Base-by-base conservation (phyloP, 2,329 filamentous ascomycete genomes). In the Huntiella savannae region DNA sequence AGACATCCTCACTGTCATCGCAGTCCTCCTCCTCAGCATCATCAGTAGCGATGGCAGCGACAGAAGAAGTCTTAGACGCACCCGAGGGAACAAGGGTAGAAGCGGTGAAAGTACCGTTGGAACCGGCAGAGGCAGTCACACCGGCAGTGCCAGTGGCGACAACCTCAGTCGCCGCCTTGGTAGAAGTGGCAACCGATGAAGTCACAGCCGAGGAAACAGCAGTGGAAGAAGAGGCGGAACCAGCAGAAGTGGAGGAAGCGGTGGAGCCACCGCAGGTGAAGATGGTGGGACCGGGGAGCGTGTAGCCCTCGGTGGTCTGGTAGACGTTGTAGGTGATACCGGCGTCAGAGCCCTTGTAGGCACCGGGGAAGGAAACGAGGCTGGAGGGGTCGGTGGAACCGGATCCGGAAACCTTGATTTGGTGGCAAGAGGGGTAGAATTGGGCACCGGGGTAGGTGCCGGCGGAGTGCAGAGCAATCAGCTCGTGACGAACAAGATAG, bases 401-500 rank as follows among this genome's bases (percentile, higher is more conserved):
- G 13, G 48, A 41, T 4, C 62, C 62, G 5, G 56, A 52, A 4
- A 64, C 56, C 11, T 60, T 59, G 19, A 64, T 58, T 52, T 64
- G 62, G 7, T 58, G 59, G 49, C 62, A 65, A 51, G 61, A 59
- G 56, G 61, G 58, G 51, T 67, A 66, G 45, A 70, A 60, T 52
- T 71, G 67, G 5, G 67, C 66, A 3, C 65, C 66, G 12, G 60
- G 59, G 45, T 60, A 59, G 47, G 58, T 63, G 8, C 55, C 51
- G 6, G 65, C 66, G 12, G 57, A 60, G 58, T 77, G 73, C 5
- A 77, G 66, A 13, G 71, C 72, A 46, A 77, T 66, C 56, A 75
- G 65, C 61, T 77, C 73, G 46, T 72, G 69, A 13, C 73, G 67
- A 8, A 75, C 63, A 33, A 77, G 67, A 55, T 77, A 77, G 54